Conservation (phyloP, 345 rosid species). For the Streptanthus diversifolius region DNA sequence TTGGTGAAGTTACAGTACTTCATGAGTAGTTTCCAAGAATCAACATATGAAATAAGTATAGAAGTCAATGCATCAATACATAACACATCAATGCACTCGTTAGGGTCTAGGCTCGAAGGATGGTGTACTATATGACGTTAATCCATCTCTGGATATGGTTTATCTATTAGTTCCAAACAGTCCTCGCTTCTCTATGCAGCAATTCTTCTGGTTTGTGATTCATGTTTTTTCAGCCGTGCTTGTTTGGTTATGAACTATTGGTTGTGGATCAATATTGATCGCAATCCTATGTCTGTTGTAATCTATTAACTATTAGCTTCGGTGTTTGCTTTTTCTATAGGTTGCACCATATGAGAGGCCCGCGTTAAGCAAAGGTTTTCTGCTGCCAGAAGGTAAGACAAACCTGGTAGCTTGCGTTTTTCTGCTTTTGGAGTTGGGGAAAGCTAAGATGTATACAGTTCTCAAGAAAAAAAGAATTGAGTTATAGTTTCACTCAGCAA, state of each 20-base stretch:
- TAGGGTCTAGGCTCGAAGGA: not conserved
- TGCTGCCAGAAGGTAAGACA: conserved; percentile 71
- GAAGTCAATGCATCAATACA: no score
- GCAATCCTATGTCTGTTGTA: not conserved
- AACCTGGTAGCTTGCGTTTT: conserved; percentile 4
- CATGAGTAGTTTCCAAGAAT: not conserved
- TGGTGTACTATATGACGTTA: not conserved
- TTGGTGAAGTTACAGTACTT: not conserved
- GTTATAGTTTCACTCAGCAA: not conserved
- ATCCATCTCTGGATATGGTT: not conserved
- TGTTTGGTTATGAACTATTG: not conserved
- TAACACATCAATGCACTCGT: not conserved
- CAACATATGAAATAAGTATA: no score
- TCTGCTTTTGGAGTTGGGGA: conserved; percentile 10
- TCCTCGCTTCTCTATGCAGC: not conserved
- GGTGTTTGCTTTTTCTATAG: conserved; percentile 34
- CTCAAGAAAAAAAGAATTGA: not conserved
- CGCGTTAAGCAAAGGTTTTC: conserved; percentile 84
- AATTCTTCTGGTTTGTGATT: not conserved
- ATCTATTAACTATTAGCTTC: not conserved
- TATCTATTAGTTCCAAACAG: not conserved
- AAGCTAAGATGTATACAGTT: not conserved
- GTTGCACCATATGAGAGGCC: conserved; percentile 92
- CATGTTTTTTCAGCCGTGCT: not conserved
- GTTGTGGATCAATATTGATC: not conserved